Conservation (phyloP, 805 yeast genomes). For the Candida awuae region DNA sequence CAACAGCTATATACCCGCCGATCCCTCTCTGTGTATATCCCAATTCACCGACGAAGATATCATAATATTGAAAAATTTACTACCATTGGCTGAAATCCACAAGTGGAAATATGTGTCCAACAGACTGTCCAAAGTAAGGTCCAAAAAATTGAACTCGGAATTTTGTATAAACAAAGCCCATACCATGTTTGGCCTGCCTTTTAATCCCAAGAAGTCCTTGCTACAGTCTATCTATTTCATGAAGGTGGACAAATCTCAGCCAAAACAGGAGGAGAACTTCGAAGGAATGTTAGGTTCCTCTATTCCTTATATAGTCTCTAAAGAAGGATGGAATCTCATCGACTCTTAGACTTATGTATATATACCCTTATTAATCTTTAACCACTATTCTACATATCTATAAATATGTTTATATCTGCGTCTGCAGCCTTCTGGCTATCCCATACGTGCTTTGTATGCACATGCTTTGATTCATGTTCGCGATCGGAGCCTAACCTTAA, state of each 20-base stretch:
- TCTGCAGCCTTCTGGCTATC: too few species aligned
- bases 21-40: slow-evolving; percentile 18
- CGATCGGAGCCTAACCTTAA: too few species aligned
- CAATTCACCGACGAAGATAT: slow-evolving; percentile 28
- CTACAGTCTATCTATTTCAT: slow-evolving; percentile 18
- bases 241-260: slow-evolving; percentile 9
- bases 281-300: slow-evolving; percentile 30
- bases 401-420: background rate
- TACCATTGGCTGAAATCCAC: slow-evolving; percentile 28
- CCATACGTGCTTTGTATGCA: too few species aligned
- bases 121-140: slow-evolving; percentile 24
- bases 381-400: background rate
- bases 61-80: slow-evolving; percentile 19
- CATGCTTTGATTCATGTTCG: too few species aligned
- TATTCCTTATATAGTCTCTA: slow-evolving; percentile 25
- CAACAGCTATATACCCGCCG: slow-evolving; percentile 20
- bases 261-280: slow-evolving; percentile 13
- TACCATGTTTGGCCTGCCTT: slow-evolving; percentile 28
- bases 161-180: slow-evolving; percentile 27
- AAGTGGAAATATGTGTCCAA: slow-evolving; percentile 29
- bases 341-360: slow-evolving; percentile 5
- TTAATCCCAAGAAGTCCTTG: slow-evolving; percentile 20
- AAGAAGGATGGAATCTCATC: slow-evolving; percentile 27
- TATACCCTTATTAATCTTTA: background rate
- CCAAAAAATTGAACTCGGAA: slow-evolving; percentile 27